Percentiles rank a stretch among this genome's conserved stretches.
These are phyloP conservation scores for Tetradesmus lagerheimii DNA, from an alignment of 139 green algal genomes.

Conservation along the genomic window DNA sequence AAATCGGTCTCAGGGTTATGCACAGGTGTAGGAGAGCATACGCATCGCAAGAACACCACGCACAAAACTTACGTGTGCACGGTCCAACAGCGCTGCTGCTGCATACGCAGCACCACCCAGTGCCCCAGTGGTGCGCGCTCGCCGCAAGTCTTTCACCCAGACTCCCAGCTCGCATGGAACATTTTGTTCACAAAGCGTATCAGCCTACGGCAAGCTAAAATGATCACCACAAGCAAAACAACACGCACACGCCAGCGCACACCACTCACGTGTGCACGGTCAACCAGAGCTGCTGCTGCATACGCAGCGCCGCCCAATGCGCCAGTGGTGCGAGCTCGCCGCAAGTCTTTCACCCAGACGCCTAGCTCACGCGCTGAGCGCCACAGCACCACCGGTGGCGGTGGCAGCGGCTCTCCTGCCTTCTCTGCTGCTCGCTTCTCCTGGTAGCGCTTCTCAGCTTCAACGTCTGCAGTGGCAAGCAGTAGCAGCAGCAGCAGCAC, in stretches of 20 bases:
- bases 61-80: slow-evolving; percentile 19
- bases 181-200: too few species aligned
- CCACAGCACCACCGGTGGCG: slow-evolving; percentile 53
- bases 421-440: slow-evolving; percentile 53
- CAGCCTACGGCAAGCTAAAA: too few species aligned
- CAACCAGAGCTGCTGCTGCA: slow-evolving; percentile 40
- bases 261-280: slow-evolving; percentile 33
- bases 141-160: slow-evolving; percentile 59
- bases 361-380: slow-evolving; percentile 50
- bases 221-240: too few species aligned
- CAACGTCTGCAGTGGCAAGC: slow-evolving; percentile 37
- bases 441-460: slow-evolving; percentile 53
- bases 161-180: too few species aligned
- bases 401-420: slow-evolving; percentile 40
- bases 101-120: slow-evolving; percentile 30
- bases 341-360: slow-evolving; percentile 61
- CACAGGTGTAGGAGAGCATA: too few species aligned
- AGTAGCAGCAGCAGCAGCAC: background rate
- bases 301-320: slow-evolving; percentile 19
- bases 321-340: slow-evolving; percentile 32
- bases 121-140: slow-evolving; percentile 24
- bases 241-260: background rate
- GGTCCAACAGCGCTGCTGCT: slow-evolving; percentile 45
- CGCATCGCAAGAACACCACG: too few species aligned
- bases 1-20: too few species aligned